Percentiles rank a stretch among this genome's conserved stretches.
Conservation (phyloP, 2,329 filamentous ascomycete genomes). For the Zarea fungicola region DNA sequence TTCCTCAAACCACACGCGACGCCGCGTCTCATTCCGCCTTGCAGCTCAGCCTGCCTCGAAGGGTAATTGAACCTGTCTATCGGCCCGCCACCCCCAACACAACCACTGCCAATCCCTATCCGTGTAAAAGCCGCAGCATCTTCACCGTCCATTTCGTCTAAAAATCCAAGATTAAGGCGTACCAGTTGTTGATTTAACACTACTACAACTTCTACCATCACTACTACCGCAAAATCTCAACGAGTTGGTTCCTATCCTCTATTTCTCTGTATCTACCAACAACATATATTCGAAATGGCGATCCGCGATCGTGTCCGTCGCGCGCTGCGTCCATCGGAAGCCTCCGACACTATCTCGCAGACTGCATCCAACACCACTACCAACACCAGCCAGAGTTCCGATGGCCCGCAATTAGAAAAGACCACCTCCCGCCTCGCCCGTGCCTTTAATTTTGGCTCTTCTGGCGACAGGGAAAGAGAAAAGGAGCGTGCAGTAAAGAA, state of each 20-base stretch:
- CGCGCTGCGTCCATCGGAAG: conserved; percentile 33
- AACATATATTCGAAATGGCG: conserved; percentile 30
- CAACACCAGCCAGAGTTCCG: conserved; percentile 22
- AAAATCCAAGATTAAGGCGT: too few species aligned
- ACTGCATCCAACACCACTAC: conserved; percentile 26
- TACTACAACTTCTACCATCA: not conserved
- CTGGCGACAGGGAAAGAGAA: conserved; percentile 17
- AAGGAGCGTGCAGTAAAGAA: conserved; percentile 16
- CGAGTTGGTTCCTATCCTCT: not conserved
- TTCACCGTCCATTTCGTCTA: too few species aligned
- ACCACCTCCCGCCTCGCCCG: conserved; percentile 25
- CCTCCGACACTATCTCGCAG: conserved; percentile 28
- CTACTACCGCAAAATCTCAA: not conserved
- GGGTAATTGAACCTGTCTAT: conserved; percentile 2
- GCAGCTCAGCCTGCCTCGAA: conserved; percentile 3
- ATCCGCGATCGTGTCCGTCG: conserved; percentile 39
- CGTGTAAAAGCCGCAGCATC: conserved; percentile 1
- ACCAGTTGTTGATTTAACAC: too few species aligned
- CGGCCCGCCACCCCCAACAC: conserved; percentile 2
- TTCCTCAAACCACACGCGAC: not conserved
- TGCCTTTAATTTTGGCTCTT: conserved; percentile 27
- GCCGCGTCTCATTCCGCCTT: conserved; percentile 3
- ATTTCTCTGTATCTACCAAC: not conserved
- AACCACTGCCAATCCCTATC: conserved; percentile 2
- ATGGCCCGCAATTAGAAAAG: conserved; percentile 26